These are phyloP conservation scores for Lactuca saligna DNA, from an alignment of 129 eudicot genomes.

Conservation along the genomic window DNA sequence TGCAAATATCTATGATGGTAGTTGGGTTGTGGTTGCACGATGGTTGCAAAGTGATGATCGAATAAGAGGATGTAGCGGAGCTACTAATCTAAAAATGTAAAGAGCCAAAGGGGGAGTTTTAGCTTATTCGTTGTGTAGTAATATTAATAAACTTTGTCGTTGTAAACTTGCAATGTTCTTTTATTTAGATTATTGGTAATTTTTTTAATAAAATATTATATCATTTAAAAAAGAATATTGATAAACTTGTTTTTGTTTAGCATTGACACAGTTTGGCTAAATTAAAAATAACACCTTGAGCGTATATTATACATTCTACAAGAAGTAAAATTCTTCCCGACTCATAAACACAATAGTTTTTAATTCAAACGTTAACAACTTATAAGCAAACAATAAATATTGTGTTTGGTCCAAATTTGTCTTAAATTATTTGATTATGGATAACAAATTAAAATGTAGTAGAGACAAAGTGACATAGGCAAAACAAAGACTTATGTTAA, in stretches of 20 bases:
- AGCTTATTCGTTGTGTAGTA: too few species aligned
- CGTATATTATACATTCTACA: too few species aligned
- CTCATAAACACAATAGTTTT: neutral
- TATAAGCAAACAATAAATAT: slow-evolving; percentile 7
- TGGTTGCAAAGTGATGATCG: too few species aligned
- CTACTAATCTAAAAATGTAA: too few species aligned
- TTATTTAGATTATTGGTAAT: neutral
- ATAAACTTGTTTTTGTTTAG: neutral
- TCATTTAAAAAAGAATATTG: neutral
- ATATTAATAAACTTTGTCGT: neutral
- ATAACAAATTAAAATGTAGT: slow-evolving; percentile 30
- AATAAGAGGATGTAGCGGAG: too few species aligned
- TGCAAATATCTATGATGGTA: too few species aligned
- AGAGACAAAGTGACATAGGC: slow-evolving; percentile 30
- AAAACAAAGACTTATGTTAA: slow-evolving; percentile 16
- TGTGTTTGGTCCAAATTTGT: slow-evolving; percentile 16
- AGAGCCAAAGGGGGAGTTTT: too few species aligned
- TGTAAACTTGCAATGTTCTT: neutral
- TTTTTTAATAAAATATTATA: too few species aligned
- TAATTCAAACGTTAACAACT: slow-evolving; percentile 17
- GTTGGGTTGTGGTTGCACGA: too few species aligned
- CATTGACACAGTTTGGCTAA: neutral
- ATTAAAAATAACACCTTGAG: neutral
- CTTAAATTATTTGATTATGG: slow-evolving; percentile 24
- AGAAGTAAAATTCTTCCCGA: neutral